Conservation (phyloP, 352 stramenopile species). For the Globisporangium canariense region DNA sequence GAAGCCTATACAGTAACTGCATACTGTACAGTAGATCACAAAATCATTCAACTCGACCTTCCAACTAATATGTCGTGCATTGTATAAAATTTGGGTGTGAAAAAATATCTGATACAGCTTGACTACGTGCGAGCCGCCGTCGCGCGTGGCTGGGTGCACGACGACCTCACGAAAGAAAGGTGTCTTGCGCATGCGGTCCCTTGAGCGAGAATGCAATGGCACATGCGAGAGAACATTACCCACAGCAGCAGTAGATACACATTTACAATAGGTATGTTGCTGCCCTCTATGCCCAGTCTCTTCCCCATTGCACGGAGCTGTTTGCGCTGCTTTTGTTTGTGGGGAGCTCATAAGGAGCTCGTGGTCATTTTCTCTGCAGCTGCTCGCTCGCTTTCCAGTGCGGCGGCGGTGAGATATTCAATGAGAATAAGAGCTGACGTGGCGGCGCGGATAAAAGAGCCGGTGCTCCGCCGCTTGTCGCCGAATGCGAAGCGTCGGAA, state of each 20-base stretch:
- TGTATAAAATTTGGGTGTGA: neutral
- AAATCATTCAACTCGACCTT: no score
- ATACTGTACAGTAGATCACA: neutral
- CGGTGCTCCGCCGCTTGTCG: neutral
- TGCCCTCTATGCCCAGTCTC: neutral
- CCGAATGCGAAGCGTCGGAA: neutral
- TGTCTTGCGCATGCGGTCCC: neutral
- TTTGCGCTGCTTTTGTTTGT: no score
- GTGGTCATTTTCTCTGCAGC: no score
- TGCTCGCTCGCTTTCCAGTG: neutral
- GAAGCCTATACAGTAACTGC: neutral
- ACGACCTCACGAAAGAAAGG: neutral
- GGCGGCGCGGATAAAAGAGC: neutral
- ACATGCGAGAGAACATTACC: neutral
- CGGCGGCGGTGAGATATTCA: neutral
- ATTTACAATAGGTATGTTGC: neutral
- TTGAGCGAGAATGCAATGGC: neutral
- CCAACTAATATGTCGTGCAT: neutral
- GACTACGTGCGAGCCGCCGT: neutral
- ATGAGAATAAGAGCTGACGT: neutral
- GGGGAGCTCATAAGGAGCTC: no score
- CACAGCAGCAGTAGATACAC: neutral
- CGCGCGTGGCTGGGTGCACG: neutral
- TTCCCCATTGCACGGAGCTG: no score
- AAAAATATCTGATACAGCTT: neutral